Base-by-base conservation (phyloP, 768 basidiomycete species). In the Tephrocybe sp. region DNA sequence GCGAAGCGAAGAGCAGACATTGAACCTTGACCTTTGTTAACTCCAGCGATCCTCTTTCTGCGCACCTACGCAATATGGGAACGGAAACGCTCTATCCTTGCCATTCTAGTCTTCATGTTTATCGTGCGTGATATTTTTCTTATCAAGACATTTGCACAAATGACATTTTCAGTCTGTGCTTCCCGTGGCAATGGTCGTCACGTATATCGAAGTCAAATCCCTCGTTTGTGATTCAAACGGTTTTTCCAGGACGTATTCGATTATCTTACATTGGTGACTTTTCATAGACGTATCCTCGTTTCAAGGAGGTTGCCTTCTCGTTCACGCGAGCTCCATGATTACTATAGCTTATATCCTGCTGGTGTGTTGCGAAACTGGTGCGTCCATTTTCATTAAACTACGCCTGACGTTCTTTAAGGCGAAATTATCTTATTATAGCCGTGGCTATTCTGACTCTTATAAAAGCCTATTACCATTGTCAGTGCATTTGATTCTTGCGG, bases 61-160 rank as follows among this genome's bases (percentile, higher is more conserved):
- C 72, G 74, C 5, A 76, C 74, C 8, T 73, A 74, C 46, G 75
- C 74, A 3, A 66, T 77, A 19, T 77, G 71, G 72, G 70, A 70
- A 52, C 60, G 73, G 15, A 67, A 61, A 44, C 70, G 66, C 8
- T 41, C 59, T 9, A 62, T 75, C 5, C 53, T 69, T 9, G 46
- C 70, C 13, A 61, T 65, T 19, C 63, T 74, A 5, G 64, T 56
- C 19, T 27, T 60, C 16, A 59, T 69, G 15, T 56, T 61, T 13
- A 11, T 53, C 18, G 64, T 64, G 43, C 41, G 65, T 58, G 31
- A 19, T 44, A 24, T 15, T 13, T 8, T 26, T 36, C 22, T 24
- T 31, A 16, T 24, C 8, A 9, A 9, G 2, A 15, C 19, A 9
- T 15, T 25, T n/a, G 3, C 24, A 39, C 25, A 30, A 36, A 41